Base-by-base conservation (phyloP, 257 asterid genomes). In the Anisodus acutangulus region DNA sequence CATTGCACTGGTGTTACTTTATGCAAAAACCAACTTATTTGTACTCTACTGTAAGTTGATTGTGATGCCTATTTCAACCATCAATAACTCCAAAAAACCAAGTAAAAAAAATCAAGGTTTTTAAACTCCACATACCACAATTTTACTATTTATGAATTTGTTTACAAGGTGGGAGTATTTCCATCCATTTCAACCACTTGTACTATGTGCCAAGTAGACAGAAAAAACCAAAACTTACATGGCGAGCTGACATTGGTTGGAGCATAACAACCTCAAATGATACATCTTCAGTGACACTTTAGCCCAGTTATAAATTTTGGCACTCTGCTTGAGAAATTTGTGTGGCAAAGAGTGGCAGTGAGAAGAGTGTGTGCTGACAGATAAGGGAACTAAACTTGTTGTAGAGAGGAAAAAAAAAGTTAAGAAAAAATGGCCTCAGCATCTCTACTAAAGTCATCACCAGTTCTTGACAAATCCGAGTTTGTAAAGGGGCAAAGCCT, bases 401-500 rank as follows among this genome's bases (percentile, higher is more conserved):
- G 41, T 59, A 80, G 83, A 60, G 37, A 58, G 72, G 70, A 22
- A 26, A 8, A 39, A 62, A 55, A 6, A 63, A 53, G n/a, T 70
- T 43, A 63, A 41, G 57, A 10, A 85, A 81, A 87, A 89, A 95
- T 95, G 98, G 98, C 97, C 83, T 91, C 97, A 62, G 94, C 97
- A 51, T 94, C 98, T 81, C 95, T 94, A 83, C 93, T 95, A 89
- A 95, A 93, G 89, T 84, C 97, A 82, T 91, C 98, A 35, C 90
- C 88, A 4, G 97, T 93, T 70, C 90, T 95, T 67, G 97, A 90
- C 89, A 94, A 92, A 78, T 92, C 97, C 16, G 97, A 95, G 58
- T 95, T 94, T 41, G 86, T 93, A 9, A 95, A 93, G 87, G 98
- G 97, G 62, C 97, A 89, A 78, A 12, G 81, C 69, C 90, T 94